These are phyloP conservation scores for Suhomyces kunorum DNA, from an alignment of 1,139 yeast species.

Conservation along the genomic window DNA sequence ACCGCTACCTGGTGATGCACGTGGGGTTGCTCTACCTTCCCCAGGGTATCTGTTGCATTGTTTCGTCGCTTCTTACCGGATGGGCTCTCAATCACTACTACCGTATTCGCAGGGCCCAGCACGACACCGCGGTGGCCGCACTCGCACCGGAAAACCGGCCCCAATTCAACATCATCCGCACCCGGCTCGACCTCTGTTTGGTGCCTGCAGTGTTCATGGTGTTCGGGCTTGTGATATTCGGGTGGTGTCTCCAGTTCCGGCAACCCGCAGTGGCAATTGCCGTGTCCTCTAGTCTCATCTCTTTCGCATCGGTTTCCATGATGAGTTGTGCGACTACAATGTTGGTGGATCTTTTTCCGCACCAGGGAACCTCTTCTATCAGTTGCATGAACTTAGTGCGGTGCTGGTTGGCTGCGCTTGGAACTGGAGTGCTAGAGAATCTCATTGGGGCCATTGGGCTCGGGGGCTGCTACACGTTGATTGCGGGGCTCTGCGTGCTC, in stretches of 20 bases:
- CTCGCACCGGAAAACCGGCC: conserved; percentile 21
- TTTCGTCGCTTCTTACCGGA: conserved; percentile 36
- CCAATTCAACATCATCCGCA: conserved; percentile 29
- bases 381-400: conserved; percentile 41
- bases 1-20: conserved; percentile 36
- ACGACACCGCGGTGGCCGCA: conserved; percentile 20
- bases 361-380: conserved; percentile 36
- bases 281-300: conserved; percentile 32
- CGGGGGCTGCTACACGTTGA: conserved; percentile 41
- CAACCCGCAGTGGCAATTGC: conserved; percentile 32
- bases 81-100: conserved; percentile 33
- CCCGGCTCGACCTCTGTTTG: conserved; percentile 31
- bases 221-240: conserved; percentile 37
- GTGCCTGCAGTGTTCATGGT: conserved; percentile 27
- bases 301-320: conserved; percentile 31
- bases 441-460: conserved; percentile 31
- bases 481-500: conserved; percentile 32
- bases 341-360: conserved; percentile 40
- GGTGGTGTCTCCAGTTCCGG: conserved; percentile 40
- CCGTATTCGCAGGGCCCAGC: conserved; percentile 17
- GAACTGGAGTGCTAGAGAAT: conserved; percentile 35
- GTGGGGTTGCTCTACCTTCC: conserved; percentile 44
- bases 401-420: conserved; percentile 39
- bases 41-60: conserved; percentile 37
- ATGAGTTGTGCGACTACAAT: conserved; percentile 36